A percentile compares a stretch with the other conserved stretches of the same genome.
phyloP scores from a whole-genome alignment of 2,329 filamentous ascomycete species.

The Pyricularia sp. region DNA sequence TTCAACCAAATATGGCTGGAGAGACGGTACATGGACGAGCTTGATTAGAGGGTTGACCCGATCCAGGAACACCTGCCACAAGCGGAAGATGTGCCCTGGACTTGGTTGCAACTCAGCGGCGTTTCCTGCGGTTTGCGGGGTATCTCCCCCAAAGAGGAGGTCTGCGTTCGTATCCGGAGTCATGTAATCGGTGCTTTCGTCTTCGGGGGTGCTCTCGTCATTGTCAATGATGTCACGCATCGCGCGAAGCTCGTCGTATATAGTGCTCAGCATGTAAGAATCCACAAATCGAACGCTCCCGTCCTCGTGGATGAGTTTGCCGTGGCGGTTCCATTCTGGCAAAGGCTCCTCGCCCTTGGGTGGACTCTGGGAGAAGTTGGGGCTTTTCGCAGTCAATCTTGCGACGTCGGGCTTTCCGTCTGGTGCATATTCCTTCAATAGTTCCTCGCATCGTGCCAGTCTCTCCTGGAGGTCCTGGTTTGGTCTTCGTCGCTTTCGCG shows the following conservation, averaged over 20 bases:
- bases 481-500: constrained; percentile 47
- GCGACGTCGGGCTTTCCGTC: constrained; percentile 18
- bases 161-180: constrained; percentile 44
- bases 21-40: constrained; percentile 59
- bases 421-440: constrained; percentile 46
- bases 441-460: constrained; percentile 47
- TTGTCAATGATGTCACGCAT: constrained; percentile 52
- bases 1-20: constrained; percentile 57
- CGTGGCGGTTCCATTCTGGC: constrained; percentile 23
- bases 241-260: constrained; percentile 49
- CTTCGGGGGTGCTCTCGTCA: constrained; percentile 36
- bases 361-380: constrained; percentile 12
- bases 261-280: constrained; percentile 41
- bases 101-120: constrained; percentile 50
- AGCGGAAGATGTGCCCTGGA: constrained; percentile 54
- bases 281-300: constrained; percentile 48
- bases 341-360: constrained; percentile 21
- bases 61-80: constrained; percentile 69
- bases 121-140: constrained; percentile 20
- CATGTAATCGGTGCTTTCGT: constrained; percentile 22
- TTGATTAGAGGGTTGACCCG: constrained; percentile 69
- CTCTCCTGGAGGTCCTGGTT: constrained; percentile 55
- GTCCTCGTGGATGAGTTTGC: constrained; percentile 47
- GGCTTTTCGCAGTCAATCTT: constrained; percentile 12
- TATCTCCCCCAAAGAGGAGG: constrained; percentile 35